These are phyloP conservation scores for Claviceps spartinae DNA, from an alignment of 2,329 filamentous ascomycete species.

Conservation along the genomic window DNA sequence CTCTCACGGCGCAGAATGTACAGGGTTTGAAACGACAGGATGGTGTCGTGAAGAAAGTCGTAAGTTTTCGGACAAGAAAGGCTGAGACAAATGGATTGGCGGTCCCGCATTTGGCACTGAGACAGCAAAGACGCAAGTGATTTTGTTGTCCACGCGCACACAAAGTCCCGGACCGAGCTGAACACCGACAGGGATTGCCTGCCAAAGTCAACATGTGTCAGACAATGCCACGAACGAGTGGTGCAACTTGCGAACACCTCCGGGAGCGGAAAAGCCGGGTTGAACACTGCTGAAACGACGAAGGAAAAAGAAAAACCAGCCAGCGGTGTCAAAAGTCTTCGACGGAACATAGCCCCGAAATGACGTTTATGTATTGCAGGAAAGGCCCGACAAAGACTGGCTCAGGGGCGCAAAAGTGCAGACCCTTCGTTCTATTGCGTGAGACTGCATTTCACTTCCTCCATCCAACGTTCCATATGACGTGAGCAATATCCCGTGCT, in stretches of 20 bases:
- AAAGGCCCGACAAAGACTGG: too few species aligned
- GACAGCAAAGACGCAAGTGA: neutral
- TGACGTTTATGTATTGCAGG: too few species aligned
- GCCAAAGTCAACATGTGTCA: neutral
- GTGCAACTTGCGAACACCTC: neutral
- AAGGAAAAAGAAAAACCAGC: neutral
- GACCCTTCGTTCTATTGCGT: too few species aligned
- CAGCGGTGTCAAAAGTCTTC: neutral
- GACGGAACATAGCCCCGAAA: too few species aligned
- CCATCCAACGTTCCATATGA: conserved; percentile 61
- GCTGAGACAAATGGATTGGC: neutral
- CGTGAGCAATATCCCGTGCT: conserved; percentile 55
- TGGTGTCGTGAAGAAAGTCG: neutral
- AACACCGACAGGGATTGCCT: neutral
- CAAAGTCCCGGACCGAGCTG: neutral
- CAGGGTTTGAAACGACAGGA: neutral
- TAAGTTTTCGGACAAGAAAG: neutral
- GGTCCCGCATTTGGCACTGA: neutral
- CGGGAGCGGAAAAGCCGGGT: neutral
- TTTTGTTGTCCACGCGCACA: neutral
- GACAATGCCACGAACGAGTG: neutral
- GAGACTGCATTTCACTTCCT: conserved; percentile 30
- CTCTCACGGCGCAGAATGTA: neutral
- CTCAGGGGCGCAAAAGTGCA: too few species aligned
- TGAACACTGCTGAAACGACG: neutral